Base-by-base conservation (phyloP, 495 filamentous ascomycete species). In the Extremus antarcticus region DNA sequence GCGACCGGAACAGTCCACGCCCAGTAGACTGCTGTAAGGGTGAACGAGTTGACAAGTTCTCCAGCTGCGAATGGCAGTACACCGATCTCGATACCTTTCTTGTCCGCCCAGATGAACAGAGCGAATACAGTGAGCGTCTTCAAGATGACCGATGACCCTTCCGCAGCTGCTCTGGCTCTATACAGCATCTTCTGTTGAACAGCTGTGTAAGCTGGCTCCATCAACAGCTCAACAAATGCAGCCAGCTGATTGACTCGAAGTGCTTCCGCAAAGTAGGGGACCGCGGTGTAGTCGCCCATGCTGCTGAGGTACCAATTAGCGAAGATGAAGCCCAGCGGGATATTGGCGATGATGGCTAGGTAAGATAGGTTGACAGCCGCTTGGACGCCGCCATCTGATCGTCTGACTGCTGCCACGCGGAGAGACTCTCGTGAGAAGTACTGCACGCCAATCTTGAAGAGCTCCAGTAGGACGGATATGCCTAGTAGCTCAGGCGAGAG, bases 401-500 rank as follows among this genome's bases (percentile, higher is more conserved):
- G 86, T 55, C 91, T 78, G 67, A 95, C 90, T 35, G 94, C 77
- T 2, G 90, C 89, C 21, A 89, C 81, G 17, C 92, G 79, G 41
- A 97, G 71, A 52, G 84, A 87, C 70, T 99, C 92, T 25, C 92
- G 76, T 0, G 92, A 86, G 60, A 97, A 97, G 66, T 89, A 95
- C 1, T 97, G 74, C 11, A 94, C 82, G 1, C 87, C 84, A 25
- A 90, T 83, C 54, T 87, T 87, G 68, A 86, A 95, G 1, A 97
- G 79, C 57, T 99, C 92, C 2, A 97, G 78, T 66, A 95, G 94
- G 2, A 88, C 80, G 1, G 90, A 86, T 24, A 92, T 75, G 2
- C 90, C 92, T 1, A 97, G 76, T 0, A 90, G 74, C 41, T 84
- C 77, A 0, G 92, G 90, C 0, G 89, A 91, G 20, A 97, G 72